phyloP scores from a whole-genome alignment of 257 asterid genomes.

The Solanum piurae region DNA sequence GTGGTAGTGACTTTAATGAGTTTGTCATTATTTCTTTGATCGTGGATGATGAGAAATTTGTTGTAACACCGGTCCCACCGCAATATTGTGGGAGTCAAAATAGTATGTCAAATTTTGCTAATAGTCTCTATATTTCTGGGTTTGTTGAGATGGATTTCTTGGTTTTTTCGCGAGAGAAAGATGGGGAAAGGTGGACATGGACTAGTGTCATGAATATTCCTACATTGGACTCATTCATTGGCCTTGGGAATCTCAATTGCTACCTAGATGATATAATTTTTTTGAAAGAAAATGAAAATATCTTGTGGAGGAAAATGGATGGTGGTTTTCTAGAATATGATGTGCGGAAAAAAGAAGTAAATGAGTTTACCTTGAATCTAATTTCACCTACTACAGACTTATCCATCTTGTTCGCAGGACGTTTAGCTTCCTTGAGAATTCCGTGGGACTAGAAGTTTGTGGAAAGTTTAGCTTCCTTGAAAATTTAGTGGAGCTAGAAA shows the following conservation, averaged over 20 bases:
- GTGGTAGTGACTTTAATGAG: neutral
- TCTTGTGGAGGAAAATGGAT: neutral
- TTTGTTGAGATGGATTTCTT: neutral
- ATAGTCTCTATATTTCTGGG: neutral
- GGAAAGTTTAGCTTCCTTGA: neutral
- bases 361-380: neutral
- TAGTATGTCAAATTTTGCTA: neutral
- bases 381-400: neutral
- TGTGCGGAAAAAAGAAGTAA: neutral
- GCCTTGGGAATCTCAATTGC: neutral
- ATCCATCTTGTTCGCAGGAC: neutral
- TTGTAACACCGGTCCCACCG: neutral
- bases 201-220: neutral
- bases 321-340: neutral
- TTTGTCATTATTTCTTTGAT: neutral
- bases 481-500: neutral
- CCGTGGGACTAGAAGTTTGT: neutral
- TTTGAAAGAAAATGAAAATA: neutral
- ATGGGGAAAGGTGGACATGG: neutral
- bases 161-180: neutral
- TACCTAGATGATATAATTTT: neutral
- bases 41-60: neutral
- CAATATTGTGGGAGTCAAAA: neutral
- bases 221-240: neutral
- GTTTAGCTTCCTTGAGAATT: neutral